These are phyloP conservation scores for Leishmania lainsoni DNA, from an alignment of 208 protist genomes.

Conservation along the genomic window DNA sequence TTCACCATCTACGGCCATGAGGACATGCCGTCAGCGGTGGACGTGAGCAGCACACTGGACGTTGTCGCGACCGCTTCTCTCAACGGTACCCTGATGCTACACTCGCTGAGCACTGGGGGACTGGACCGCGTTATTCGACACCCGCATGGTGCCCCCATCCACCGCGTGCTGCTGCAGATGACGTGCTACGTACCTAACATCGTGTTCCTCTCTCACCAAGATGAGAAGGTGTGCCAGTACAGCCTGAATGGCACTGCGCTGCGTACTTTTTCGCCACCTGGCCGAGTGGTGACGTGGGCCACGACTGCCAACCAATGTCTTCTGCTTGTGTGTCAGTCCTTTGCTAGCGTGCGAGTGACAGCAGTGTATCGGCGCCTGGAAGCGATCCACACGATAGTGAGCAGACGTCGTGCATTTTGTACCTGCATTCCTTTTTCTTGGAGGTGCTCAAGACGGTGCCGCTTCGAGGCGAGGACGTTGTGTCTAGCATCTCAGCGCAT, in stretches of 20 bases:
- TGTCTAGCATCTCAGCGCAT: slow-evolving; percentile 58
- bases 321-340: slow-evolving; percentile 51
- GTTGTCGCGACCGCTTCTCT: slow-evolving; percentile 81
- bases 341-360: background rate
- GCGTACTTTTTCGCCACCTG: slow-evolving; percentile 60
- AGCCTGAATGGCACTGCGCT: slow-evolving; percentile 79
- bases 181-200: slow-evolving; percentile 86
- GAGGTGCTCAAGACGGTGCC: slow-evolving; percentile 50
- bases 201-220: slow-evolving; percentile 70
- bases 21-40: slow-evolving; percentile 76
- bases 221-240: slow-evolving; percentile 80
- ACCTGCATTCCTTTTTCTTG: slow-evolving; percentile 80
- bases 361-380: background rate
- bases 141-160: slow-evolving; percentile 60
- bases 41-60: slow-evolving; percentile 72
- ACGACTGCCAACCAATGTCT: slow-evolving; percentile 70
- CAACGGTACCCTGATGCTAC: slow-evolving; percentile 85
- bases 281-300: slow-evolving; percentile 71
- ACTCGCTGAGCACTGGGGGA: slow-evolving; percentile 63
- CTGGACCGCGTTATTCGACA: slow-evolving; percentile 79
- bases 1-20: slow-evolving; percentile 89
- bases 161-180: slow-evolving; percentile 77
- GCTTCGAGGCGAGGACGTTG: slow-evolving; percentile 36
- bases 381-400: background rate
- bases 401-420: slow-evolving; percentile 39